Evolutionary conservation across 768 basidiomycete species (phyloP).

Genomic region (Thelephora aurantiotincta): DNA sequence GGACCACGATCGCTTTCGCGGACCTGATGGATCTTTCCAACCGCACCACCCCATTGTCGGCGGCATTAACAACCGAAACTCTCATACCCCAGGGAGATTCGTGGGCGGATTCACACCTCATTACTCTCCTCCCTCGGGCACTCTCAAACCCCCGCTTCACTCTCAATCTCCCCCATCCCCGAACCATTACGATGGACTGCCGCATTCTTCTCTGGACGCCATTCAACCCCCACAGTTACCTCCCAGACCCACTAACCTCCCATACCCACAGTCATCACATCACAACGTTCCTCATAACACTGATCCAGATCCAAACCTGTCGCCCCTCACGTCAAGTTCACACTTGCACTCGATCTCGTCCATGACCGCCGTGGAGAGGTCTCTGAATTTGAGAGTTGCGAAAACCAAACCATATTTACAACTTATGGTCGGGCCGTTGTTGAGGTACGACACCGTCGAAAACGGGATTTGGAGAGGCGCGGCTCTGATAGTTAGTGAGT

Average conservation of each 20-base stretch:
- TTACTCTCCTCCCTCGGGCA: constrained; percentile 14
- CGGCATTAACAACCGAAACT: not conserved
- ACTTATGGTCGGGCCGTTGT: constrained; percentile 84
- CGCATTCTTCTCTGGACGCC: constrained; percentile 2
- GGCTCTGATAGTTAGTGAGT: constrained; percentile 78
- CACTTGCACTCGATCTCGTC: constrained; percentile 16
- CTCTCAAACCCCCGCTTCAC: constrained; percentile 16
- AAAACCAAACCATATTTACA: constrained; percentile 75
- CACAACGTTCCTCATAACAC: constrained; percentile 3
- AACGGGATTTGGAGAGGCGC: constrained; percentile 78
- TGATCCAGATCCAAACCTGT: constrained; percentile 2
- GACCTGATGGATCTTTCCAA: constrained; percentile 43
- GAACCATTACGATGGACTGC: constrained; percentile 27
- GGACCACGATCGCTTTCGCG: constrained; percentile 17
- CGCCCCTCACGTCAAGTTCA: not conserved
- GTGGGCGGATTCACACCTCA: constrained; percentile 39
- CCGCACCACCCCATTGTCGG: constrained; percentile 41
- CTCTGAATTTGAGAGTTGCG: constrained; percentile 38
- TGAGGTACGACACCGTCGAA: constrained; percentile 80
- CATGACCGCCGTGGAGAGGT: constrained; percentile 50
- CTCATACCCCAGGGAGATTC: constrained; percentile 24
- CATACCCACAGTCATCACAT: not conserved
- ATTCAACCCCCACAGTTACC: not conserved
- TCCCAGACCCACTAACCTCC: not conserved
- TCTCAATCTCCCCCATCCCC: constrained; percentile 27